Evolutionary conservation across 176 grass and related monocot species (phyloP).

Genomic region (Phoenix dactylifera): DNA sequence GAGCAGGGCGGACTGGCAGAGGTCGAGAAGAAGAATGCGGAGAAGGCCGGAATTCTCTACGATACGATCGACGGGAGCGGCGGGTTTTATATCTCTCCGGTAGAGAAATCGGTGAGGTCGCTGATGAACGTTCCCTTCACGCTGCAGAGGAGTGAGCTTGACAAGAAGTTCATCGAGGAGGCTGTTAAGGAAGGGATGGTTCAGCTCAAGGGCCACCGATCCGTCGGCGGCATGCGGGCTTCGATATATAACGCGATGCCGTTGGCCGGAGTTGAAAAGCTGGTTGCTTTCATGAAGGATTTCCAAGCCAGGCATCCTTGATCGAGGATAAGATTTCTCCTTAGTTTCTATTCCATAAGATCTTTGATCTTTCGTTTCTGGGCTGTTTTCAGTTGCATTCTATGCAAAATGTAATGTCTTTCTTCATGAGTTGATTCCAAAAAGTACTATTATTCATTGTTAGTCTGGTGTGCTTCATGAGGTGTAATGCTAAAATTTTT

Average conservation of each 20-base stretch:
- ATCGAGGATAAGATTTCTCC: background rate
- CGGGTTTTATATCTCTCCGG: slow-evolving; percentile 74
- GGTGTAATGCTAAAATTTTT: too few species aligned
- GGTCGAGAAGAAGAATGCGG: slow-evolving; percentile 77
- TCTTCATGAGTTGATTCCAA: too few species aligned
- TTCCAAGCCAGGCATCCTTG: slow-evolving; percentile 91
- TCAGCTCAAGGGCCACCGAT: slow-evolving; percentile 97
- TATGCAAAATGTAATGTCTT: too few species aligned
- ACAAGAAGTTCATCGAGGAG: slow-evolving; percentile 93
- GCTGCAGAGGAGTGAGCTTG: slow-evolving; percentile 55
- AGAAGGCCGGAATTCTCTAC: slow-evolving; percentile 73
- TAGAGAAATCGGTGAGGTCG: slow-evolving; percentile 76
- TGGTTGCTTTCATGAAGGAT: slow-evolving; percentile 93
- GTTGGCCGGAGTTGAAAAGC: slow-evolving; percentile 72
- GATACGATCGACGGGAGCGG: slow-evolving; percentile 75
- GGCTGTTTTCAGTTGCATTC: too few species aligned
- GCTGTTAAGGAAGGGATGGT: slow-evolving; percentile 90
- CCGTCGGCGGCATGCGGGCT: slow-evolving; percentile 70
- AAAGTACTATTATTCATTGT: too few species aligned
- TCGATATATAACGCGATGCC: slow-evolving; percentile 99
- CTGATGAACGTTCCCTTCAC: slow-evolving; percentile 95
- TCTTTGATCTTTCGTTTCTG: too few species aligned
- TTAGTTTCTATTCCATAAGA: too few species aligned
- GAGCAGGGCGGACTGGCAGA: slow-evolving; percentile 67
- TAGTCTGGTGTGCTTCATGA: too few species aligned